Conservation (phyloP, 2,329 filamentous ascomycete species). For the Byssothecium circinans region DNA sequence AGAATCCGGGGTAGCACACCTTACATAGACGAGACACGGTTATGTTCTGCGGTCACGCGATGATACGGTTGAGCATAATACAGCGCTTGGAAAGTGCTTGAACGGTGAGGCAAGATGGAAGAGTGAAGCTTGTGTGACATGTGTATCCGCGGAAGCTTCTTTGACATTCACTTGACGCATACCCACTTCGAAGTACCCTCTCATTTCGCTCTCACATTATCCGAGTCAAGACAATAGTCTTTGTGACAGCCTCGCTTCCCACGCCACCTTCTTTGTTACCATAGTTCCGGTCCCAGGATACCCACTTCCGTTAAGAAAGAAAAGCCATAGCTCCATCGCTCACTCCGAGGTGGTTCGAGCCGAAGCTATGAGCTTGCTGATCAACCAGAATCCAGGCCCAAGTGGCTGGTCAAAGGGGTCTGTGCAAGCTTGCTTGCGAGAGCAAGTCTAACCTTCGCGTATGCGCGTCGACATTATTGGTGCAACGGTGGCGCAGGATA, state of each 20-base stretch:
- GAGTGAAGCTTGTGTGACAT: background rate
- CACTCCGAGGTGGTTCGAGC: background rate
- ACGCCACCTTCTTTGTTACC: too few species aligned
- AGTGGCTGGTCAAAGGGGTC: constrained; percentile 5
- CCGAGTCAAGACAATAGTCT: background rate
- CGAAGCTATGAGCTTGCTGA: background rate
- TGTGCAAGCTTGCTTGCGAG: background rate
- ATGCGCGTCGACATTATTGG: constrained; percentile 10
- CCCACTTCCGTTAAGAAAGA: too few species aligned
- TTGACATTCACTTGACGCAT: background rate
- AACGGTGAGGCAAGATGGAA: background rate
- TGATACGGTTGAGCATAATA: background rate
- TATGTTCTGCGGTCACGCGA: background rate
- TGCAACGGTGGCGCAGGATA: background rate
- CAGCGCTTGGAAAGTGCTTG: background rate
- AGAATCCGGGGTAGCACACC: constrained; percentile 5
- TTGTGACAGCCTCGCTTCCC: background rate
- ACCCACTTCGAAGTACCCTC: background rate
- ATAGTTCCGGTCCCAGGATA: too few species aligned
- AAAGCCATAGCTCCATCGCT: background rate
- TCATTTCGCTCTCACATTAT: background rate
- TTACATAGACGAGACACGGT: background rate
- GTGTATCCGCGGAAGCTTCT: background rate
- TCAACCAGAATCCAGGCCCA: constrained; percentile 12
- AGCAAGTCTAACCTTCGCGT: background rate